Conservation (phyloP, 176 grass and related monocot species). For the Tillandsia leiboldiana region DNA sequence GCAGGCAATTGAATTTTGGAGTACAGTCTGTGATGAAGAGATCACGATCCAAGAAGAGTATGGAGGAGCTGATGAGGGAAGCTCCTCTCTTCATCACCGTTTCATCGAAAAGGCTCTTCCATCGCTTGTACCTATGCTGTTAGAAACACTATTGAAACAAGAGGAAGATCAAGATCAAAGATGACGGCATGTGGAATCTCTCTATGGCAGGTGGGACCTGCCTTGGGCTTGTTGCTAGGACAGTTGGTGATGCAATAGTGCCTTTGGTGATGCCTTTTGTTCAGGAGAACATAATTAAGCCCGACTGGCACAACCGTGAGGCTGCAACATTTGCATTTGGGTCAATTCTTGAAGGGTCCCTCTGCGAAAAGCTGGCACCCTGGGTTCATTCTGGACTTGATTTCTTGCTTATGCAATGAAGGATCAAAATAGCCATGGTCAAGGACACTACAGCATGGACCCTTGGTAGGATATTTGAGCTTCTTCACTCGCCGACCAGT, state of each 20-base stretch:
- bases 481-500: constrained; percentile 54
- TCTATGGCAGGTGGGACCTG: constrained; percentile 67
- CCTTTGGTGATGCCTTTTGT: constrained; percentile 77
- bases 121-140: constrained; percentile 76
- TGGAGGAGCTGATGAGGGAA: constrained; percentile 51
- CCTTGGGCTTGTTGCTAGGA: constrained; percentile 69
- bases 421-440: constrained; percentile 69
- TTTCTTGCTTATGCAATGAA: constrained; percentile 73
- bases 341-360: constrained; percentile 89
- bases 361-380: constrained; percentile 56
- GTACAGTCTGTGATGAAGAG: constrained; percentile 86
- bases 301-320: constrained; percentile 64
- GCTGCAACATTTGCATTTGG: constrained; percentile 96
- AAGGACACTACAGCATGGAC: constrained; percentile 92
- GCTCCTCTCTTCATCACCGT: constrained; percentile 45
- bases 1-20: constrained; percentile 92
- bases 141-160: constrained; percentile 85
- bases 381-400: constrained; percentile 53
- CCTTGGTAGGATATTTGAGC: constrained; percentile 87
- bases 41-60: constrained; percentile 64
- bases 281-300: constrained; percentile 66
- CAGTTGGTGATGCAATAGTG: constrained; percentile 61
- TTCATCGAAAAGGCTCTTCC: constrained; percentile 82
- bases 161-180: constrained; percentile 92
- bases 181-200: constrained; percentile 75